Base-by-base conservation (phyloP, 768 basidiomycete genomes). In the Suillus variegatus region DNA sequence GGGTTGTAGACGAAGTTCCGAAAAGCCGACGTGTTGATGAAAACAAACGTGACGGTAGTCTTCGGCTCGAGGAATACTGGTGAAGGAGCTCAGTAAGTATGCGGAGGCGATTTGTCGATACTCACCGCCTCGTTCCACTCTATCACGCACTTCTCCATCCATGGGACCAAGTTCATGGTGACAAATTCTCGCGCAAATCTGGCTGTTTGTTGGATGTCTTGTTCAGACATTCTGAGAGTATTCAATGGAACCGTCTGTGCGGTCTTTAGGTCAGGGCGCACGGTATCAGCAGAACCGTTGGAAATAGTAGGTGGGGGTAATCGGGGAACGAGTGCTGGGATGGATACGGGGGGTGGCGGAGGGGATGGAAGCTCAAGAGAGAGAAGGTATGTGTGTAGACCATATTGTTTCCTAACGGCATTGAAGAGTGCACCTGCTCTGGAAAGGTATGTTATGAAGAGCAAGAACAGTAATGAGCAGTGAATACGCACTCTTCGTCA, bases 61-160 rank as follows among this genome's bases (percentile, higher is more conserved):
- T 83, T 61, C 91, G 86, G 16, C 88, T 90, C 8, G 91, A 91
- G 4, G 87, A 86, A 75, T 90, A 92, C 82, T 91, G 72, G 38
- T 20, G 28, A 43, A 4, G 4, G 47, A 57, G 70, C n/a, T 60
- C 56, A 9, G 65, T 67, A 44, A 36, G 22, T 64, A 44, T 46
- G 1, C 40, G 16, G 16, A 56, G 56, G 22, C 43, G 60, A 41
- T 28, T 61, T 10, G 14, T 35, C 46, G 61, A 57, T 32, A 74
- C 80, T 56, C 71, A 92, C 90, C 65, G 82, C 82, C 80, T 99
- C 96, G 74, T 97, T 98, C 94, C 95, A 97, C 68, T 97, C 93
- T 55, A 94, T 69, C 6, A 96, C 92, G 75, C 89, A 90, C 72
- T 90, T 93, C 79, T 99, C 97, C 94, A 99, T 96, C 93, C 93